phyloP scores from a whole-genome alignment of 768 basidiomycete species.

The Tricholoma flavovirens region DNA sequence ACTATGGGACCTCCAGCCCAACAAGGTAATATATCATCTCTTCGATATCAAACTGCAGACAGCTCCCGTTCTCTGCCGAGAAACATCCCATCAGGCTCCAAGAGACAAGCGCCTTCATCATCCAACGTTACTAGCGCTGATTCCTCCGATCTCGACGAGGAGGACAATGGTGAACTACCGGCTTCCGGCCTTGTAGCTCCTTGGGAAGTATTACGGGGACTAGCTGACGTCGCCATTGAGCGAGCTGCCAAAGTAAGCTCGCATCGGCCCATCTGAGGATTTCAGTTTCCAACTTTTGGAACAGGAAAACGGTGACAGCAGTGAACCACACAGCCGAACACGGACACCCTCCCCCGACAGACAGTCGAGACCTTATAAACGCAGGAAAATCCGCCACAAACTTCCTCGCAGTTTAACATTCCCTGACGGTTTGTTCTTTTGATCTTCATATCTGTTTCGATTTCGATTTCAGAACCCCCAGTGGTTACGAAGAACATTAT shows the following conservation, averaged over 20 bases:
- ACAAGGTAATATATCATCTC: constrained; percentile 50
- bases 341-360: constrained; percentile 70
- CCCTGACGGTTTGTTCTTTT: constrained; percentile 60
- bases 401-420: constrained; percentile 53
- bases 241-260: constrained; percentile 65
- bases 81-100: constrained; percentile 40
- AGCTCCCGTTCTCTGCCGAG: constrained; percentile 25
- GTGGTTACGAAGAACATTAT: constrained; percentile 84
- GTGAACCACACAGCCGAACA: constrained; percentile 70
- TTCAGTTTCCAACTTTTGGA: constrained; percentile 9
- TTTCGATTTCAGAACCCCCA: constrained; percentile 24
- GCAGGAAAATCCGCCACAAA: constrained; percentile 65
- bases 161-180: constrained; percentile 74
- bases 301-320: constrained; percentile 73
- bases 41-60: constrained; percentile 52
- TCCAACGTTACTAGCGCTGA: constrained; percentile 74
- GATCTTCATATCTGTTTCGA: constrained; percentile 5
- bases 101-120: constrained; percentile 54
- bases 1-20: constrained; percentile 45
- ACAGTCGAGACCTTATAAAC: constrained; percentile 63
- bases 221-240: constrained; percentile 78
- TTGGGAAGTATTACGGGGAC: constrained; percentile 76
- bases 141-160: constrained; percentile 82
- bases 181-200: constrained; percentile 80
- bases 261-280: constrained; percentile 4